These are phyloP conservation scores for Globisporangium alternatum DNA, from an alignment of 352 stramenopile genomes.

Conservation along the genomic window DNA sequence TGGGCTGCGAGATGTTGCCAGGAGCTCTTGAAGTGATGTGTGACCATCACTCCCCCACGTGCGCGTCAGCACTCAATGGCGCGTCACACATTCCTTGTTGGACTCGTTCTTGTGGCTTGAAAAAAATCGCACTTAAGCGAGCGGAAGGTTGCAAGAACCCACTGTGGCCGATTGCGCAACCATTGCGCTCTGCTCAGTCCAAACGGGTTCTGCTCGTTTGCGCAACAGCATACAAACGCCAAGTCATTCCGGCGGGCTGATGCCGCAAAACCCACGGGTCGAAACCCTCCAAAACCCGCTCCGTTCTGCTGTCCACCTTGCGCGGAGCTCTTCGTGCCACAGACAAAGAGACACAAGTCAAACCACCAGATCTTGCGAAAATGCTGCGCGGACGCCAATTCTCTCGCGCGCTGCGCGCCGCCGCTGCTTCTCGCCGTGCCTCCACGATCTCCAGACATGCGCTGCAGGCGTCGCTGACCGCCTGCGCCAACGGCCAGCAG, in stretches of 20 bases:
- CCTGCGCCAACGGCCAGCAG: constrained; percentile 15
- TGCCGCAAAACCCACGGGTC: background rate
- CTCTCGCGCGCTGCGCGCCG: constrained; percentile 36
- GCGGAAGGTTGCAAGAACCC: background rate
- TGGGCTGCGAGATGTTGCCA: too few species aligned
- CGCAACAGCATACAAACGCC: constrained; percentile 4
- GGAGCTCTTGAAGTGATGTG: background rate
- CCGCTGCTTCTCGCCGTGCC: constrained; percentile 15
- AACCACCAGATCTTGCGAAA: constrained; percentile 27
- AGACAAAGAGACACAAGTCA: background rate
- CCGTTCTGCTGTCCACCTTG: background rate
- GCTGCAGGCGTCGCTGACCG: constrained; percentile 13
- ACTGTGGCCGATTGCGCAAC: constrained; percentile 4
- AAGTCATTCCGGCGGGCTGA: constrained; percentile 5
- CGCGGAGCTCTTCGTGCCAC: background rate
- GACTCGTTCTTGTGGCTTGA: constrained; percentile 2
- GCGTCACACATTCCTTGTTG: background rate
- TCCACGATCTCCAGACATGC: constrained; percentile 14
- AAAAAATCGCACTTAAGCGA: background rate
- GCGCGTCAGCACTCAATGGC: background rate
- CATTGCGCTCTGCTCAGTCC: background rate
- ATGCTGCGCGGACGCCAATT: constrained; percentile 50
- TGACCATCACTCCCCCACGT: background rate
- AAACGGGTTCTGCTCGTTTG: background rate
- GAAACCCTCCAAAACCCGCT: background rate